phyloP scores from a whole-genome alignment of 352 stramenopile genomes.

The Globisporangium nagaii region DNA sequence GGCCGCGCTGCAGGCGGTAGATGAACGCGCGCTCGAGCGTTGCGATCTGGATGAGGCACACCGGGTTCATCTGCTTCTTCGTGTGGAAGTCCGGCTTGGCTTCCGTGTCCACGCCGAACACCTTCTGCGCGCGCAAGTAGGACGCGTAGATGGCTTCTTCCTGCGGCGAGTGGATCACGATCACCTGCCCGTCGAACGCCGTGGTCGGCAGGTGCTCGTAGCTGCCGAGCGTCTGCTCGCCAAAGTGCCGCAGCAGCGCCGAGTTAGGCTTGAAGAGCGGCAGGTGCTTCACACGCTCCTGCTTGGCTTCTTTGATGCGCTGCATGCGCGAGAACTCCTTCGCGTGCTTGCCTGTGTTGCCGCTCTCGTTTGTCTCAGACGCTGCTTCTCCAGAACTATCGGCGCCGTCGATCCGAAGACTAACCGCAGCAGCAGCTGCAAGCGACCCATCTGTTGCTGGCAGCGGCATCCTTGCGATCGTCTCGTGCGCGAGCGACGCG shows the following conservation, averaged over 20 bases:
- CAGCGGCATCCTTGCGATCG: conserved; percentile 8
- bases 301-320: conserved; percentile 40
- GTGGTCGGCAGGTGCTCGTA: conserved; percentile 46
- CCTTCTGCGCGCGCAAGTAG: conserved; percentile 52
- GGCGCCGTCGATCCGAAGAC: not conserved
- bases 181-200: conserved; percentile 45
- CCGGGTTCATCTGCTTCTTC: conserved; percentile 49
- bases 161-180: conserved; percentile 54
- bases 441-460: not conserved
- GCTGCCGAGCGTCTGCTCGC: conserved; percentile 36
- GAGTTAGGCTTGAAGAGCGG: conserved; percentile 66
- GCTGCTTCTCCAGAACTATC: conserved; percentile 1
- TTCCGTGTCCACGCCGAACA: conserved; percentile 76
- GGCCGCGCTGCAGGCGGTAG: conserved; percentile 54
- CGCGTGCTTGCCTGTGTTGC: conserved; percentile 10
- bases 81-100: conserved; percentile 63
- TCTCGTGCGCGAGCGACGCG: conserved; percentile 21
- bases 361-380: conserved; percentile 1
- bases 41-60: conserved; percentile 75
- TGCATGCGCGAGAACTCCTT: conserved; percentile 52
- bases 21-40: conserved; percentile 71
- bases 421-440: not conserved
- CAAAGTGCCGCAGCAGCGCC: conserved; percentile 39
- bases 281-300: conserved; percentile 52
- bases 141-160: conserved; percentile 44